These are phyloP conservation scores for Elongisporangium prolatum DNA, from an alignment of 352 stramenopile genomes.

Conservation along the genomic window DNA sequence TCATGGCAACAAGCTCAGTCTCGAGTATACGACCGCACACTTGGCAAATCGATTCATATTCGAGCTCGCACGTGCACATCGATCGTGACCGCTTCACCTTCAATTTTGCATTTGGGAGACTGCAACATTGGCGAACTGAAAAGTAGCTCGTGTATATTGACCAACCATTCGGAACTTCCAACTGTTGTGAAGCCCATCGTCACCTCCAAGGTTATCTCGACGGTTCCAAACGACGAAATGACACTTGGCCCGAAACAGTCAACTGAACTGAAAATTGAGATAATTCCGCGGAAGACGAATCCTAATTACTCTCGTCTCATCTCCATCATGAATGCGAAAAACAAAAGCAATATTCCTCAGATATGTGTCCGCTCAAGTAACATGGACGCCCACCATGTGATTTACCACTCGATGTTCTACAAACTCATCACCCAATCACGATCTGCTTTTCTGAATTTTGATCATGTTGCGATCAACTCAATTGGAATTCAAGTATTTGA, in stretches of 20 bases:
- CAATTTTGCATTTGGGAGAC: constrained; percentile 80
- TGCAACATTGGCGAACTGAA: constrained; percentile 89
- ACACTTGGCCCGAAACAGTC: constrained; percentile 83
- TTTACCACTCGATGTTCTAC: constrained; percentile 90
- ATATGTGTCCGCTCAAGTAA: constrained; percentile 88
- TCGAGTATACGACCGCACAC: constrained; percentile 77
- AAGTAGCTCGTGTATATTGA: constrained; percentile 81
- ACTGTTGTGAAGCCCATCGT: constrained; percentile 85
- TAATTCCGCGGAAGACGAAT: constrained; percentile 88
- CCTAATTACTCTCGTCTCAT: constrained; percentile 86
- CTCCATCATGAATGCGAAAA: constrained; percentile 85
- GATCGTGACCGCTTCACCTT: constrained; percentile 80
- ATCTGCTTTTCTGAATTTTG: constrained; percentile 86
- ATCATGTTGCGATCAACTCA: constrained; percentile 82
- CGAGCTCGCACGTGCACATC: constrained; percentile 84
- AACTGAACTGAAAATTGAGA: constrained; percentile 85
- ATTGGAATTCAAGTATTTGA: constrained; percentile 86
- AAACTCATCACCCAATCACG: constrained; percentile 81
- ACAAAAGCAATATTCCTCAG: constrained; percentile 81
- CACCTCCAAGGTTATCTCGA: constrained; percentile 88
- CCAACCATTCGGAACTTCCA: constrained; percentile 86
- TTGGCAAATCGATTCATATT: constrained; percentile 85
- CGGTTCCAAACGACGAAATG: constrained; percentile 85
- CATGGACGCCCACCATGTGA: constrained; percentile 89
- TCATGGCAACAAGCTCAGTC: constrained; percentile 84